Evolutionary conservation across 345 rosid genomes (phyloP), one percentile per base, ranked within the genome.

Genomic region (Balakata baccata): DNA sequence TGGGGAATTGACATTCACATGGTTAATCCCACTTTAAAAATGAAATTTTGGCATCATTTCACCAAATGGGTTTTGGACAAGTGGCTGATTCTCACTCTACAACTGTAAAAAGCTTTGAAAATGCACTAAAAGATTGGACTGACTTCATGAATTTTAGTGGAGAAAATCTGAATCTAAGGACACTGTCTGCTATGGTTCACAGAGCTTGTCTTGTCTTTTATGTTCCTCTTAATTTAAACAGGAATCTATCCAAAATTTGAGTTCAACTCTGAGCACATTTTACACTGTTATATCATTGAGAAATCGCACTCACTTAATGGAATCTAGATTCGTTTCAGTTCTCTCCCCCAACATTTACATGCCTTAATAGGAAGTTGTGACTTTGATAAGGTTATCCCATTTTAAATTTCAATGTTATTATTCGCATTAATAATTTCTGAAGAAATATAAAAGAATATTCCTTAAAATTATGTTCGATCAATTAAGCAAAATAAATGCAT

Each of bases 131-230:
- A 76, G 52, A 57, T 51, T 54, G 79, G 69, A 76, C 65, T 52
- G 59, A 68, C 41, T 71, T 56, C 41, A 64, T 68, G 73, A 69
- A 73, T 47, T 51, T 56, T 12, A 41, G 71, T 46, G 53, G 56
- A 64, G 58, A 80, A n/a, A 71, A 74, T 38, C 71, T 25, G 53
- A 69, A 75, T 69, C 72, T 66, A 45, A 69, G 74, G 78, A 69
- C 46, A 60, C 16, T 75, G 83, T 70, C 81, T 54, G 79, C 77
- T 60, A 72, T 72, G 51, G 82, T 22, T n/a, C 49, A 80, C 92
- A 88, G 2, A 69, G 17, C 74, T 81, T 79, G 82, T 76, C 74
- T 81, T 79, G 82, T 76, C 79, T 74, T 72, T 62, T 83, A 38
- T 66, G 63, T 50, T 22, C 47, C 41, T 71, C 74, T 54, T 65